Base-by-base conservation (phyloP, 2,329 filamentous ascomycete genomes). In the Neonectria hederae region DNA sequence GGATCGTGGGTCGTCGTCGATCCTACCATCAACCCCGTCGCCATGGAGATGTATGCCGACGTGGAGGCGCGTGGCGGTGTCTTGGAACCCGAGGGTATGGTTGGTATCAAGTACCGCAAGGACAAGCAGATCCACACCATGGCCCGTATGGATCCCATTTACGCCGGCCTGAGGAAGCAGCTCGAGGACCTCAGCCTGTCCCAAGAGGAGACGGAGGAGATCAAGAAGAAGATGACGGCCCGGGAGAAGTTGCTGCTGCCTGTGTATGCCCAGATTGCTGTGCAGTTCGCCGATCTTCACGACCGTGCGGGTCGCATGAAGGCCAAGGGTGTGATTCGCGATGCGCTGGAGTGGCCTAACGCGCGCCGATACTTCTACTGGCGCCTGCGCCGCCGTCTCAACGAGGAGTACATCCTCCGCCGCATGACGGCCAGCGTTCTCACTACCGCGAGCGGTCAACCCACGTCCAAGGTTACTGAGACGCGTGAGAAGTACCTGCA, bases 1-100 rank as follows among this genome's bases (percentile, higher is more conserved):
- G 96, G 96, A 75, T 99, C 96, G 67, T 99, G 96, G 96, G 96
- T 99, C 79, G 96, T 99, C 56, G 93, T 99, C 68, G 96, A 99
- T 79, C 96, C 96, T 53, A 98, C 96, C 70, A 99, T 99, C 85
- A 98, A 99, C 86, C 90, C 94, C 19, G 89, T 92, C 51, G 91
- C 89, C 76, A 99, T 99, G 96, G 96, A 99, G 82, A 99, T 99
- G 96, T 99, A 99, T 79, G 96, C 96, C 60, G 96, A 99, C 76
- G 90, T 92, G 70, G 95, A 99, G 71, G 86, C 96, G 61, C 96
- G 96, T 66, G 96, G 95, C 83, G 96, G 96, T 90, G 94, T 99
- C 52, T 88, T 99, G 68, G 96, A 99, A 81, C 96, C 96, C 8
- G 96, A 99, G 80, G 96, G 96, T 84, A 98, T 98, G 77, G 90